Evolutionary conservation across 139 green algal genomes (phyloP), one percentile per base, ranked within the genome.

Genomic region (Micromonas commoda): DNA sequence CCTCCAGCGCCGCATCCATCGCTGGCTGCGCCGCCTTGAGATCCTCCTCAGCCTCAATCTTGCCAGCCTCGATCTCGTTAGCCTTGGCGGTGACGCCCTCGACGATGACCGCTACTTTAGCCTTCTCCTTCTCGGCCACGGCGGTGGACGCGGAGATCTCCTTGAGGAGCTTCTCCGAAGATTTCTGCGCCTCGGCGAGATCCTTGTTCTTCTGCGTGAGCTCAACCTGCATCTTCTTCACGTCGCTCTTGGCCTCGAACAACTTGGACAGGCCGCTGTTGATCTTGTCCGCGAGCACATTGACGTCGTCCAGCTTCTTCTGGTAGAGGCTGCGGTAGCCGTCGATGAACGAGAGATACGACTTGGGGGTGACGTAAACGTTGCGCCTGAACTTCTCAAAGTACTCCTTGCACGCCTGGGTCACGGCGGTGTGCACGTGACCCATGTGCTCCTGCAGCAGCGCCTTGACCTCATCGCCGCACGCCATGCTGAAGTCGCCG

Each of bases 301-400:
- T 77, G 39, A 92, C 84, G 51, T 68, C 81, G 23, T 75, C 73
- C 51, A 85, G 84, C 71, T 90, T 89, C 28, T 72, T 71, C 23
- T 54, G 68, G 76, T 94, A 81, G 6, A 73, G 51, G 37, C 73
- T 82, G 79, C 87, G 89, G 83, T 96, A 96, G 80, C 88, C 93
- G 70, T 79, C 80, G 67, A 96, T 92, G 83, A 92, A 96, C 82
- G 95, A 90, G 6, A 96, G 84, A 86, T 96, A 96, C 83, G 93
- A 94, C 89, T 96, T 96, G 72, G 91, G 91, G 23, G 91, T 96
- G 52, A 96, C 91, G 78, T 96, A 95, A 84, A 94, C 93, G 84
- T 90, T 63, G 72, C 91, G 86, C 1, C 90, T 80, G 53, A 94
- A 85, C 84, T 92, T 77, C 82, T 90, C 86, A 64, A 85, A 72